These are phyloP conservation scores for Colletotrichum liriopes DNA, from an alignment of 2,329 filamentous ascomycete species.

Conservation along the genomic window DNA sequence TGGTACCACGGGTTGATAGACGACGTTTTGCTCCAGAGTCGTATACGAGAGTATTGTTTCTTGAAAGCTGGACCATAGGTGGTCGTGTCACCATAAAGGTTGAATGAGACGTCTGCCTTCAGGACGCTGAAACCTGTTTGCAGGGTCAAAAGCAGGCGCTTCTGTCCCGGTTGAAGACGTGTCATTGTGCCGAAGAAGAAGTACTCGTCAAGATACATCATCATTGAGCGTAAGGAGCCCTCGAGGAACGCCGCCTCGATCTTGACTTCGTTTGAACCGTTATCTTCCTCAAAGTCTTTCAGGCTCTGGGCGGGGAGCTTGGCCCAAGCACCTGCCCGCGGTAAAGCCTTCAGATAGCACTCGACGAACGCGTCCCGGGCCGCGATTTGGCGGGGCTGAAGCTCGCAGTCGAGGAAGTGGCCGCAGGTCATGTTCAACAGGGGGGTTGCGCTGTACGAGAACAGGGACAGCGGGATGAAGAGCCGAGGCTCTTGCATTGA, in stretches of 20 bases:
- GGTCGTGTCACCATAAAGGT: background rate
- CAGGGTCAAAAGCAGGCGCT: background rate
- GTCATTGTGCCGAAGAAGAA: slow-evolving; percentile 35
- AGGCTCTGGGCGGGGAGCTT: background rate
- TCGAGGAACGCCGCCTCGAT: background rate
- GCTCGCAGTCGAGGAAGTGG: background rate
- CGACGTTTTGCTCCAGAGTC: background rate
- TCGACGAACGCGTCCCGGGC: background rate
- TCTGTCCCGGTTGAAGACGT: background rate
- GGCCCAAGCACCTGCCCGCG: background rate
- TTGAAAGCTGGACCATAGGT: too few relatives aligned
- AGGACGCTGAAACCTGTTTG: background rate
- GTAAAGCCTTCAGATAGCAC: background rate
- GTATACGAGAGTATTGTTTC: background rate
- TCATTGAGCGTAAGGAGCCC: background rate
- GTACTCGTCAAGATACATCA: slow-evolving; percentile 19
- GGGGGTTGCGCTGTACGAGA: background rate
- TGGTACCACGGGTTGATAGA: too few relatives aligned
- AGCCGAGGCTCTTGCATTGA: background rate
- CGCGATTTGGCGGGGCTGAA: background rate
- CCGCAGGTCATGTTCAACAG: slow-evolving; percentile 15
- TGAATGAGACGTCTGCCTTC: background rate
- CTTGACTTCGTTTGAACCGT: background rate
- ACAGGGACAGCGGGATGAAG: background rate
- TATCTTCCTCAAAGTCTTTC: background rate